Evolutionary conservation across 345 rosid genomes (phyloP), one percentile per base, ranked within the genome.

Genomic region (Microcos paniculata): DNA sequence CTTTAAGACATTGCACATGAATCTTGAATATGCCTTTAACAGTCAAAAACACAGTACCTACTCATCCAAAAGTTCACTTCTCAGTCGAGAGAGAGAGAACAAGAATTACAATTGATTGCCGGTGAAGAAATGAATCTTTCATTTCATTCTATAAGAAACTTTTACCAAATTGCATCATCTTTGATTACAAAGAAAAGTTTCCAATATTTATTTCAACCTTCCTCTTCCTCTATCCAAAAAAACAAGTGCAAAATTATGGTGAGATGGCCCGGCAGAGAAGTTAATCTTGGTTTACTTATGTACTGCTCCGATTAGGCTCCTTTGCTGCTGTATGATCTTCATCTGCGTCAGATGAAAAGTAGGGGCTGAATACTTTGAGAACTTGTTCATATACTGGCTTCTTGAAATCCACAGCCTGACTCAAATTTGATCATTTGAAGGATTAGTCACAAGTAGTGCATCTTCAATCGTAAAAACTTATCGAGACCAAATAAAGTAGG

Each of bases 341-440:
- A 30, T 84, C 85, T 18, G 12, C 58, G 14, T 78, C 86, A 4
- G 14, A 42, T 43, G 81, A 76, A 64, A 90, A 79, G 76, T 86
- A 90, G 24, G 93, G 88, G 70, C 82, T 72, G 76, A 90, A 92
- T 42, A 84, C 66, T 81, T 84, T 57, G 79, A 90, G 77, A 57
- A 92, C 94, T 80, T 87, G 85, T 86, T 87, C 84, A 35, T 92
- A 92, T 18, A 88, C 88, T 8, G 88, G 92, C 85, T 84, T 87
- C 88, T 90, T 92, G 89, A 85, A 85, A 81, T 90, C 86, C 70
- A 86, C 91, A 5, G 88, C 87, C 92, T 92, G 84, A n/a, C 14
- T 21, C 57, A 43, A 55, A 11, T n/a, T 8, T 6, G 3, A 28
- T 42, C 1, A 35, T 75, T 65, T 0, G 23, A 67, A 75, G 59